Evolutionary conservation across 2,329 filamentous ascomycete genomes (phyloP), one percentile per base, ranked within the genome.

Genomic region (Leptodontidium sp.): DNA sequence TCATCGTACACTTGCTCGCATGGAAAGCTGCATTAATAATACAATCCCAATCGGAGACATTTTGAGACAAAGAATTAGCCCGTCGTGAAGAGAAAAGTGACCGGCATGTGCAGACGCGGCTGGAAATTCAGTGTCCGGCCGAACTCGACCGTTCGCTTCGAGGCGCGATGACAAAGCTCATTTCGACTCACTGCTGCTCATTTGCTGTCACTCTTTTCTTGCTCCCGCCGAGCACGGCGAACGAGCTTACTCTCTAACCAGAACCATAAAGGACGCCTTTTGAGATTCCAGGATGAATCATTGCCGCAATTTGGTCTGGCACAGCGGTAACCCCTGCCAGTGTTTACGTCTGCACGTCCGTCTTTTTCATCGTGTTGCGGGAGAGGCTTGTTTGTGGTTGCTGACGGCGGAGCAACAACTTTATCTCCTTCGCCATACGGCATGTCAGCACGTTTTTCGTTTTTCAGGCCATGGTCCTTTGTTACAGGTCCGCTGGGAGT

Each of bases 341-440:
- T 26, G 35, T 59, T 59, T 26, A 59, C 57, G 57, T 40, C 21
- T 59, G 21, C 57, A 59, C 21, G 59, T 62, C 59, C 26, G 32
- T 57, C 26, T 17, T n/a, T 49, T 49, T 62, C 21, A 12, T 62
- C 58, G 58, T 47, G 58, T 58, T 40, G 21, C n/a, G 57, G 21
- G n/a, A 43, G 59, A 62, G 58, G 21, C 58, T 61, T 47, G 58
- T 21, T 61, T 47, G 58, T 21, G 43, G 29, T 40, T 62, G 59
- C 59, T 62, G 59, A 62, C 59, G 59, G 59, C 59, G 59, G 58
- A 62, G 52, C 38, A 65, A 59, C 52, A 58, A 32, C 55, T 65
- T 17, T 47, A 65, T 65, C 49, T 65, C 52, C 63, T 65, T 58
- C 21, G 35, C 29, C 38, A 12, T 9, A 24, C 43, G 7, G 26